A percentile compares a stretch with the other conserved stretches of the same genome.
phyloP scores from a whole-genome alignment of 2,329 filamentous ascomycete genomes.

The Fusarium buharicum region DNA sequence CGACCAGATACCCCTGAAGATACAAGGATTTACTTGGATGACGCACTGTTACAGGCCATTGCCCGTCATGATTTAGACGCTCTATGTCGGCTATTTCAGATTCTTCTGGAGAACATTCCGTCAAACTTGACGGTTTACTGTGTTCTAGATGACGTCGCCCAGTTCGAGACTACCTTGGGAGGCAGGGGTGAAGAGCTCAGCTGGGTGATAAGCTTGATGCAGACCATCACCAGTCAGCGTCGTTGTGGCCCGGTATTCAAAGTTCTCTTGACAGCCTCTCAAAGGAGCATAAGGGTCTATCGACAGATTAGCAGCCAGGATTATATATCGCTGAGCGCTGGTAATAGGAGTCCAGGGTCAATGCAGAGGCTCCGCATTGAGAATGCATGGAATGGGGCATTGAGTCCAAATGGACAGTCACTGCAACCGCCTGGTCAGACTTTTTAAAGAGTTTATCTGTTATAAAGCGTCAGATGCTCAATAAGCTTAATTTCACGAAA shows the following conservation, averaged over 20 bases:
- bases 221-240: background rate
- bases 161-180: slow-evolving; percentile 4
- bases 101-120: background rate
- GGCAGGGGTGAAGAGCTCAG: slow-evolving; percentile 3
- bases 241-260: background rate
- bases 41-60: background rate
- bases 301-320: background rate
- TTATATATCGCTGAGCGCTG: slow-evolving; percentile 2
- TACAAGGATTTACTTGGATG: background rate
- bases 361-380: background rate
- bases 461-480: too few relatives aligned
- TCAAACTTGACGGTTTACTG: slow-evolving; percentile 1
- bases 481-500: too few relatives aligned
- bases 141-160: slow-evolving; percentile 3
- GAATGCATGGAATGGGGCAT: slow-evolving; percentile 1
- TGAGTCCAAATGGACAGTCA: background rate
- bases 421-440: background rate
- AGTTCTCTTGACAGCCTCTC: slow-evolving; percentile 7
- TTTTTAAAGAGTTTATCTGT: background rate
- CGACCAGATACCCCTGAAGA: background rate
- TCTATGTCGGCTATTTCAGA: slow-evolving; percentile 3
- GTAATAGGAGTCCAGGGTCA: slow-evolving; percentile 1
- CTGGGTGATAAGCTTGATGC: background rate
- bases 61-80: background rate
- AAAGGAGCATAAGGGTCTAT: slow-evolving; percentile 5